Evolutionary conservation across 108 stramenopile species (phyloP).

Genomic region (Cyclotella sp.): DNA sequence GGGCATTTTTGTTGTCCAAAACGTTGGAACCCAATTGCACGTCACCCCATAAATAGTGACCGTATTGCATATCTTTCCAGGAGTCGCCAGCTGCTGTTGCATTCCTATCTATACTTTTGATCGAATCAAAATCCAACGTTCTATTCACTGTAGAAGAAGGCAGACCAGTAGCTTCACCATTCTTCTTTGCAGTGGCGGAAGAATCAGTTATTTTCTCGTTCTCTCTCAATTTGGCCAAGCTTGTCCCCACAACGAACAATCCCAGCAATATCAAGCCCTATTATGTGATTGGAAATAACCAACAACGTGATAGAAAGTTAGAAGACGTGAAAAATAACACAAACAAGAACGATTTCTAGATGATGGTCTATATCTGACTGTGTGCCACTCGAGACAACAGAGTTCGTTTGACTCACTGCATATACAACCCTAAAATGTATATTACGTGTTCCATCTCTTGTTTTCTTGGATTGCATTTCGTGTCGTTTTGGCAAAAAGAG

Average conservation of each 20-base stretch:
- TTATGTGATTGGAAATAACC: too few relatives aligned
- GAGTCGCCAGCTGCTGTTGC: background rate
- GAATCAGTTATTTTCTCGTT: conserved; percentile 1
- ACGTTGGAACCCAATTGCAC: background rate
- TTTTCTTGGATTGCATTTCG: conserved; percentile 31
- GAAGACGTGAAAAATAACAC: too few relatives aligned
- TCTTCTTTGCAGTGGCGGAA: background rate
- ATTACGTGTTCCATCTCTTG: conserved; percentile 65
- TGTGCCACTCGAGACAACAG: too few relatives aligned
- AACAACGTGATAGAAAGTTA: too few relatives aligned
- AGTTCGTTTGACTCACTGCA: background rate
- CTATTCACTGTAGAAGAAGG: conserved; percentile 4
- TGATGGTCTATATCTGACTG: too few relatives aligned
- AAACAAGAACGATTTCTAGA: too few relatives aligned
- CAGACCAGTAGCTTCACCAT: conserved; percentile 12
- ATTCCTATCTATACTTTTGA: background rate
- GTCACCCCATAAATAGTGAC: background rate
- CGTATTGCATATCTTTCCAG: background rate
- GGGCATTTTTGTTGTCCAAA: background rate
- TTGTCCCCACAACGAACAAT: conserved; percentile 59
- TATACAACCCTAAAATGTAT: conserved; percentile 77
- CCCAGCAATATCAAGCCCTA: conserved; percentile 65
- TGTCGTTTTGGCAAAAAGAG: conserved; percentile 61
- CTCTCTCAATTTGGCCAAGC: conserved; percentile 50
- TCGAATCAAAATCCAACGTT: background rate